A percentile compares a stretch with the other conserved stretches of the same genome.
phyloP scores from a whole-genome alignment of 1,284 basidiomycete species.

The Fomitiporia mediterranea region DNA sequence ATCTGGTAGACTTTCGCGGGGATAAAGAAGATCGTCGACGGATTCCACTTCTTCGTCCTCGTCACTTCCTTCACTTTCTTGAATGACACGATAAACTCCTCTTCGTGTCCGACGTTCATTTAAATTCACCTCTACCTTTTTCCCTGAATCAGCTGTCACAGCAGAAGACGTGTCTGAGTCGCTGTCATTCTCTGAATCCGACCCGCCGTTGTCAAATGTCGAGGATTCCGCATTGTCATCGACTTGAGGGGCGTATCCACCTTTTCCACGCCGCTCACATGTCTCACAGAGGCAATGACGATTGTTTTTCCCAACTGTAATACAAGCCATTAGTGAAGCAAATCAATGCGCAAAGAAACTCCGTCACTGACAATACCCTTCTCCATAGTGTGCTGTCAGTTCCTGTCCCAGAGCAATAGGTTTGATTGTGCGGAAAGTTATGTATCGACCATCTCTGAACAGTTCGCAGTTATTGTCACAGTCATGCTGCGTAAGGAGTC shows the following conservation, averaged over 20 bases:
- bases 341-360: slow-evolving; percentile 11
- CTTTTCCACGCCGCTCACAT: slow-evolving; percentile 72
- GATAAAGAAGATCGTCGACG: slow-evolving; percentile 31
- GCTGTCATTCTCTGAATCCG: slow-evolving; percentile 41
- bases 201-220: slow-evolving; percentile 24
- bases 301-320: slow-evolving; percentile 78
- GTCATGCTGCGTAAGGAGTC: slow-evolving; percentile 61
- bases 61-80: slow-evolving; percentile 50
- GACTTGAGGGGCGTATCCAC: slow-evolving; percentile 65
- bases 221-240: slow-evolving; percentile 42
- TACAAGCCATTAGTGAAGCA: background rate
- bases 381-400: slow-evolving; percentile 81
- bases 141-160: slow-evolving; percentile 38
- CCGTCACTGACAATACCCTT: slow-evolving; percentile 68
- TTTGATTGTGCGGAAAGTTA: slow-evolving; percentile 83
- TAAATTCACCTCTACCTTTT: slow-evolving; percentile 39
- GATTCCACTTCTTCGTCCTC: slow-evolving; percentile 44
- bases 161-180: slow-evolving; percentile 31
- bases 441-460: slow-evolving; percentile 81
- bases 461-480: slow-evolving; percentile 88
- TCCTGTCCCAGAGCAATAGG: slow-evolving; percentile 81
- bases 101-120: slow-evolving; percentile 73
- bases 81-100: slow-evolving; percentile 67
- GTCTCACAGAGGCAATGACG: slow-evolving; percentile 86
- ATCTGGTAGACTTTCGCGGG: background rate